Conservation (phyloP, 2,329 filamentous ascomycete genomes). For the Ophiocordyceps camponoti-saundersi region DNA sequence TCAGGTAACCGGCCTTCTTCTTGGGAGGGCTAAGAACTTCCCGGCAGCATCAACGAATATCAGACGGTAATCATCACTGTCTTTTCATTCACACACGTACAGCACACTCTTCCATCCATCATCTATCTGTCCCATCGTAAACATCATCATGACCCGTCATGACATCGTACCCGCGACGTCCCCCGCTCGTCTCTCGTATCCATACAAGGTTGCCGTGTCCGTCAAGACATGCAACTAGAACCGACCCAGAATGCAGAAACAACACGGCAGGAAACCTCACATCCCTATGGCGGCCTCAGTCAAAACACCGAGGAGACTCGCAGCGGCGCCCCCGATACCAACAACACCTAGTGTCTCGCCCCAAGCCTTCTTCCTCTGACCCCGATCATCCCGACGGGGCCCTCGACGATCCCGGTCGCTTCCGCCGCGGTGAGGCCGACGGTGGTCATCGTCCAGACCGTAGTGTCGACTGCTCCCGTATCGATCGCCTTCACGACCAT, state of each 20-base stretch:
- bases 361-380: constrained; percentile 26
- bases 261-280: background rate
- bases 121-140: no score
- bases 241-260: background rate
- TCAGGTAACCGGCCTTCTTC: no score
- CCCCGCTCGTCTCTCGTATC: no score
- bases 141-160: no score
- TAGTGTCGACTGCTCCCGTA: constrained; percentile 6
- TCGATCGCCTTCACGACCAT: constrained; percentile 13
- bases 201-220: no score
- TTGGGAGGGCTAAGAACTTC: no score
- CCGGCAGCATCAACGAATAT: no score
- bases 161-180: no score
- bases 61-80: no score
- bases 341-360: constrained; percentile 39
- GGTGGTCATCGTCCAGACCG: constrained; percentile 15
- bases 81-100: no score
- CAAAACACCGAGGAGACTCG: constrained; percentile 38
- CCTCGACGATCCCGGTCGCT: constrained; percentile 14
- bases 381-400: constrained; percentile 13
- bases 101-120: no score
- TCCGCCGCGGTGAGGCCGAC: constrained; percentile 17
- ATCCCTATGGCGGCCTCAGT: constrained; percentile 32
- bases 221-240: background rate
- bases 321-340: constrained; percentile 43